Percentiles rank a stretch among this genome's conserved stretches.
Evolutionary conservation across 164 flowering plant species (phyloP).

Genomic region (Aristolochia contorta): DNA sequence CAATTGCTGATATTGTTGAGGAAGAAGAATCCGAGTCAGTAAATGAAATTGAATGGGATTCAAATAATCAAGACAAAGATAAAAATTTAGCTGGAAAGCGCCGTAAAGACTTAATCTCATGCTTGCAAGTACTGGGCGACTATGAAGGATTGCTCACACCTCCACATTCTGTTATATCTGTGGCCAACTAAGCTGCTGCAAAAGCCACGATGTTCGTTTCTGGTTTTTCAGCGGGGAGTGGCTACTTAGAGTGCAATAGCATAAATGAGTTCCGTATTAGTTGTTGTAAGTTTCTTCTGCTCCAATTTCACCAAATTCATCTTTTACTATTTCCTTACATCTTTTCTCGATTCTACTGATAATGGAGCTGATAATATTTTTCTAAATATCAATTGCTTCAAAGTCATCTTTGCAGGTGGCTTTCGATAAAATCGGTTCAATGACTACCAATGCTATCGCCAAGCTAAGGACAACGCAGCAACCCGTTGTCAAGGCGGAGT

Average conservation of each 20-base stretch:
- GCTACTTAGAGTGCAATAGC: slow-evolving; percentile 64
- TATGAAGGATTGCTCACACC: no score
- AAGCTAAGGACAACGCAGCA: no score
- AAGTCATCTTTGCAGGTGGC: no score
- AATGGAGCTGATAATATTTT: not conserved
- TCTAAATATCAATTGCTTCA: not conserved
- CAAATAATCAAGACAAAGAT: slow-evolving; percentile 34
- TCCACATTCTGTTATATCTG: no score
- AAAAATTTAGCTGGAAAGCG: slow-evolving; percentile 39
- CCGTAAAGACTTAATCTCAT: slow-evolving; percentile 58
- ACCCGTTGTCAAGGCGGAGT: no score
- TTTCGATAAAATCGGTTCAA: no score
- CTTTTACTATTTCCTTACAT: no score
- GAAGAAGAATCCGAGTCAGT: slow-evolving; percentile 52
- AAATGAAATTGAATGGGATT: slow-evolving; percentile 29
- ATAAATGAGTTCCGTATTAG: slow-evolving; percentile 65
- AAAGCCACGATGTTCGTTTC: slow-evolving; percentile 84
- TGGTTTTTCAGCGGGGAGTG: slow-evolving; percentile 49
- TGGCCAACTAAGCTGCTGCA: slow-evolving; percentile 93
- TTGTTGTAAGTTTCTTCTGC: slow-evolving; percentile 60
- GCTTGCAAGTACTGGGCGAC: no score
- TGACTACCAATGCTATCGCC: no score
- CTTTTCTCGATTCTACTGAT: no score
- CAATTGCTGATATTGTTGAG: slow-evolving; percentile 77
- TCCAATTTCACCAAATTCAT: no score